These are phyloP conservation scores for Sporothrix pallida DNA, from an alignment of 2,329 filamentous ascomycete genomes.

Conservation along the genomic window DNA sequence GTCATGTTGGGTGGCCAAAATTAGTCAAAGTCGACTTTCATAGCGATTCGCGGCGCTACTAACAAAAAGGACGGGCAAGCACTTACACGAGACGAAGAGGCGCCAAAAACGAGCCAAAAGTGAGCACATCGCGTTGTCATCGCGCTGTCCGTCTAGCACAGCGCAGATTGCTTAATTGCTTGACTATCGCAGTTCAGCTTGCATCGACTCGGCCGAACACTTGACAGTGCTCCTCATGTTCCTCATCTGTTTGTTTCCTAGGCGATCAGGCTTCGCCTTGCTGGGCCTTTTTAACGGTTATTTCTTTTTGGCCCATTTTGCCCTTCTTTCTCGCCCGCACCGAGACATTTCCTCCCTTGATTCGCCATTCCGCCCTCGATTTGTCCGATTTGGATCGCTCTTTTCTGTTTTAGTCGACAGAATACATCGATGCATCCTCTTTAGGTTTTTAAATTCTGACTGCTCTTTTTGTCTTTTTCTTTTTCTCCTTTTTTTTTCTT, in stretches of 20 bases:
- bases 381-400: slow-evolving; percentile 22
- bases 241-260: not conserved
- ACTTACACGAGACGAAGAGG: not conserved
- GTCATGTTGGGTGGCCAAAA: slow-evolving; percentile 1
- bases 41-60: slow-evolving; percentile 8
- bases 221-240: not conserved
- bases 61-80: not conserved
- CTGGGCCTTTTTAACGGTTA: slow-evolving; percentile 18
- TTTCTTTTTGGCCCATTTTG: not conserved
- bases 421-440: slow-evolving; percentile 9
- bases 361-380: slow-evolving; percentile 15
- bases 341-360: slow-evolving; percentile 24
- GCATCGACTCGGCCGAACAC: slow-evolving; percentile 18
- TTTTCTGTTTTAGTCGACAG: slow-evolving; percentile 19
- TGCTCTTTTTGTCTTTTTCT: not conserved
- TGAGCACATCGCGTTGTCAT: not conserved
- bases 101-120: not conserved
- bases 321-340: slow-evolving; percentile 15
- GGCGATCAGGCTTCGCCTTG: slow-evolving; percentile 10
- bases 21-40: not conserved
- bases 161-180: slow-evolving; percentile 1
- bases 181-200: slow-evolving; percentile 18
- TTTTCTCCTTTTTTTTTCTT: not conserved
- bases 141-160: not conserved
- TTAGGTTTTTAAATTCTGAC: not conserved